Percentiles rank a stretch among this genome's conserved stretches.
phyloP scores from a whole-genome alignment of 2,329 filamentous ascomycete species.

The Phaeosphaeriaceae sp. region DNA sequence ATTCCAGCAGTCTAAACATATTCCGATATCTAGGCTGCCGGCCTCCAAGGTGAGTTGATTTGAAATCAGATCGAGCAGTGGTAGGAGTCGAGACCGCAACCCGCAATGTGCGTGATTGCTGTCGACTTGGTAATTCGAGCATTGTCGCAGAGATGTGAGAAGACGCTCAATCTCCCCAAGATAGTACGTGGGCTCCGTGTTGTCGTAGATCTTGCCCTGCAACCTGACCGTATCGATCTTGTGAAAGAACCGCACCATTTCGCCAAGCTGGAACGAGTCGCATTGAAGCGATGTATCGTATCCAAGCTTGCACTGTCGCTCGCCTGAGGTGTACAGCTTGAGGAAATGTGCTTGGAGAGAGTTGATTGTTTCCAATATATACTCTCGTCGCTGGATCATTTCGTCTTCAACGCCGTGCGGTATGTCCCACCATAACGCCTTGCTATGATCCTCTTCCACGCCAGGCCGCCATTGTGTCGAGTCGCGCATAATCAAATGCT shows the following conservation, averaged over 20 bases:
- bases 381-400: conserved; percentile 69
- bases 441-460: conserved; percentile 46
- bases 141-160: conserved; percentile 68
- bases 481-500: conserved; percentile 71
- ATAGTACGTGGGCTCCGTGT: conserved; percentile 56
- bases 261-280: conserved; percentile 79
- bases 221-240: conserved; percentile 68
- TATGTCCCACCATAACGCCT: conserved; percentile 74
- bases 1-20: conserved; percentile 56
- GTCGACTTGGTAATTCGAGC: conserved; percentile 76
- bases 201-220: conserved; percentile 51
- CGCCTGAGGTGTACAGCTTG: conserved; percentile 70
- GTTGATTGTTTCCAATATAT: conserved; percentile 72
- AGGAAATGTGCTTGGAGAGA: conserved; percentile 75
- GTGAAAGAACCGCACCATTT: conserved; percentile 75
- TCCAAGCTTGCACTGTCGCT: conserved; percentile 73
- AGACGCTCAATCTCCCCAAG: conserved; percentile 68
- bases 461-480: conserved; percentile 63
- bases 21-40: conserved; percentile 48
- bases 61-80: conserved; percentile 70
- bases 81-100: conserved; percentile 68
- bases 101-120: conserved; percentile 77
- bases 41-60: conserved; percentile 46
- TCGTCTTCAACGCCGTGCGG: conserved; percentile 75
- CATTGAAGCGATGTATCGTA: conserved; percentile 76